phyloP scores from a whole-genome alignment of 83 land plant genomes.

The Diphasiastrum complanatum region DNA sequence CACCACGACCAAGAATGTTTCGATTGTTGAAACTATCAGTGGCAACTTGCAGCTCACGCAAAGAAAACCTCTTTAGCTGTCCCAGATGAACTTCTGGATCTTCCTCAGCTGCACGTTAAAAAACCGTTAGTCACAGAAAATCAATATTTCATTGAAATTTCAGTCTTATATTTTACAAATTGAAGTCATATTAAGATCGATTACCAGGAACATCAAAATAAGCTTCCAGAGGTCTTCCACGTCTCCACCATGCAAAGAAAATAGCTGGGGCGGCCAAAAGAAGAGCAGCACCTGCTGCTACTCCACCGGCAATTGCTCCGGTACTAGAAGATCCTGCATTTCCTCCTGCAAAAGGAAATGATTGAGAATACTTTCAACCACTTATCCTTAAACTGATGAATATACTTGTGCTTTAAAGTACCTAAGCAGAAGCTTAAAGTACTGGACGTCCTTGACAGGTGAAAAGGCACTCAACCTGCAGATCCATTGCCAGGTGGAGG shows the following conservation, averaged over 20 bases:
- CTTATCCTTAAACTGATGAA: background rate
- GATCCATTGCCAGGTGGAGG: background rate
- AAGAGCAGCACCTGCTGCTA: conserved; percentile 15
- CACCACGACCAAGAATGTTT: conserved; percentile 10
- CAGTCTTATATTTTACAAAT: background rate
- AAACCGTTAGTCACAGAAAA: background rate
- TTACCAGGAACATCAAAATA: too few relatives aligned
- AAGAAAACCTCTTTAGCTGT: too few relatives aligned
- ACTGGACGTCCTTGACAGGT: background rate
- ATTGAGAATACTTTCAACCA: background rate
- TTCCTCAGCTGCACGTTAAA: conserved; percentile 9
- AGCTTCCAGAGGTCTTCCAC: too few relatives aligned
- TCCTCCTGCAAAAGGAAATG: background rate
- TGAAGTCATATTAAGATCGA: background rate
- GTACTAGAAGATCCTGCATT: too few relatives aligned
- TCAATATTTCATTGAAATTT: background rate
- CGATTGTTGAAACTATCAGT: background rate
- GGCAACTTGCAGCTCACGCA: too few relatives aligned
- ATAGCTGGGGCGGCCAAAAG: conserved; percentile 13
- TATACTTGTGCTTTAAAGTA: too few relatives aligned
- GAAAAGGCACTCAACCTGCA: background rate
- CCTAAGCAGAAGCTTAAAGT: too few relatives aligned
- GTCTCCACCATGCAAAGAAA: too few relatives aligned
- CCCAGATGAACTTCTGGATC: conserved; percentile 16
- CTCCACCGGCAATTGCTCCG: too few relatives aligned